A percentile compares a stretch with the other conserved stretches of the same genome.
Evolutionary conservation across 2,329 filamentous ascomycete genomes (phyloP).

Genomic region (Pseudopithomyces chartarum): DNA sequence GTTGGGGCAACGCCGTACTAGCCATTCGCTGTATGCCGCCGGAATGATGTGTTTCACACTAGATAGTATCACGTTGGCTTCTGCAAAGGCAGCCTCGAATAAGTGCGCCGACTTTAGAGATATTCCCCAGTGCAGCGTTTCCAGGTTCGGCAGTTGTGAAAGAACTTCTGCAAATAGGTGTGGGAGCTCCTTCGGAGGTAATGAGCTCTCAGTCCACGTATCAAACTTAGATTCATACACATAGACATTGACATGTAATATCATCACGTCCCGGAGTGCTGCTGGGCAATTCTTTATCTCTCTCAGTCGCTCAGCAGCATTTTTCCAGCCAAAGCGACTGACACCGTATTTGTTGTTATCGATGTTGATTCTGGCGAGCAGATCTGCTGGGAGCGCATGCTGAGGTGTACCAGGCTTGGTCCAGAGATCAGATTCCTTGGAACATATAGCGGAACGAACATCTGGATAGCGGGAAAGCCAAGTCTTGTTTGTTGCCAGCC

Average conservation of each 20-base stretch:
- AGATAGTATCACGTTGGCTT: neutral
- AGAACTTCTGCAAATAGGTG: slow-evolving; percentile 4
- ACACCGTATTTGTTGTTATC: slow-evolving; percentile 5
- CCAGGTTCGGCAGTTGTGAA: slow-evolving; percentile 1
- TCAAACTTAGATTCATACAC: neutral
- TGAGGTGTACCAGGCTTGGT: neutral
- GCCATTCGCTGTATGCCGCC: neutral
- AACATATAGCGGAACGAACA: neutral
- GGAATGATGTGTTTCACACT: neutral
- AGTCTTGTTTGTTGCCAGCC: neutral
- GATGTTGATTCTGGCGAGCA: slow-evolving; percentile 2
- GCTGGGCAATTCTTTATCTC: slow-evolving; percentile 10
- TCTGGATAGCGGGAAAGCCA: neutral
- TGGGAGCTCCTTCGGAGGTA: neutral
- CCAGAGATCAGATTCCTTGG: neutral
- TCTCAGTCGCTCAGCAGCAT: neutral
- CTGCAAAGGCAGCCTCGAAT: slow-evolving; percentile 1
- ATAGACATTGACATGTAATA: slow-evolving; percentile 5
- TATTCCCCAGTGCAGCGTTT: neutral
- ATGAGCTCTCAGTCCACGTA: neutral
- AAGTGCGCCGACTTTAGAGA: neutral
- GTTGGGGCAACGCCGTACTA: slow-evolving; percentile 4
- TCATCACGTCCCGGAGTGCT: slow-evolving; percentile 6
- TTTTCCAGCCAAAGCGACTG: slow-evolving; percentile 2
- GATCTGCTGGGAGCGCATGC: slow-evolving; percentile 5